Base-by-base conservation (phyloP, 805 yeast genomes). In the Candida coleopterorum region DNA sequence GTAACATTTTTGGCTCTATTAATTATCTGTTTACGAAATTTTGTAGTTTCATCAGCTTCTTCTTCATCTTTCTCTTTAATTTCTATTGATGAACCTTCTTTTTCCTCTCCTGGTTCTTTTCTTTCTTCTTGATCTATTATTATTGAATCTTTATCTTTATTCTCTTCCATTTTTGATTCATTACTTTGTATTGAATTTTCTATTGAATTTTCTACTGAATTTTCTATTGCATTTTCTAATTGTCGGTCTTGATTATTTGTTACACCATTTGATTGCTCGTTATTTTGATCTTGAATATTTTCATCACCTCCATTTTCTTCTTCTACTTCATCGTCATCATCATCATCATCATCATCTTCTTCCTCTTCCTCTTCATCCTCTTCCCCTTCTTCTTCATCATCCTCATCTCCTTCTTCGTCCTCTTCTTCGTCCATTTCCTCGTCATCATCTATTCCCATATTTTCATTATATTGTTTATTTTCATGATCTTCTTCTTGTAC, bases 1-100 rank as follows among this genome's bases (percentile, higher is more conserved):
- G 71, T 64, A 7, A 86, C 78, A 0, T 60, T 34, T 37, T 64
- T 60, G 1, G 84, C 76, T 20, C 74, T 74, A 23, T 55, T 55
- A 3, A 64, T 49, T 2, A 70, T 49, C 22, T 52, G 46, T 33
- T 53, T 53, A 24, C 67, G 46, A 29, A 55, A 45, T 2, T 46
- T 40, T 25, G 41, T 8, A 16, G 38, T 29, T 16, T 35, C n/a
- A 6, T 24, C 27, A 12, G 14, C 28, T n/a, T 18, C 12, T 32
- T 24, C 29, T 32, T 14, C 43, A 9, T 36, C 31, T 11, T 18
- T 29, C 4, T n/a, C 28, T 23, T 34, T 31, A 16, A 22, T 20
- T 22, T 20, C 28, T 20, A 4, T 22, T n/a, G 15, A 9, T 18
- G 22, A 20, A n/a, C n/a, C n/a, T n/a, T n/a, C n/a, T n/a, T n/a